Base-by-base conservation (phyloP, 352 stramenopile species). In the Phytophthora chlamydospora region DNA sequence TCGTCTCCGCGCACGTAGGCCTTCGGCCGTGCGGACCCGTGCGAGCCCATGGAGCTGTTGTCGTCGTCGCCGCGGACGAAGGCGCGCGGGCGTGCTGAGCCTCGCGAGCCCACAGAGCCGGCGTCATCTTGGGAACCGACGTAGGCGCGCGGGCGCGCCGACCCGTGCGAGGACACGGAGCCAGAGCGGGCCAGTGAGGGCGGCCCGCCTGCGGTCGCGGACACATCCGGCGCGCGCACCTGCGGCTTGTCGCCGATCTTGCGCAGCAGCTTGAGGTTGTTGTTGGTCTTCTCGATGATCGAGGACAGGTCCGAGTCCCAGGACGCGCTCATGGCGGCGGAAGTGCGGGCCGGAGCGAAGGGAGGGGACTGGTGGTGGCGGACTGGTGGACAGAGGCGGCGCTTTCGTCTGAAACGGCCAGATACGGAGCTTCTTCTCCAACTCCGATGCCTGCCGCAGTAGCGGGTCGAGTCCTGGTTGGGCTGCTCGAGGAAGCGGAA, bases 261-360 rank as follows among this genome's bases (percentile, higher is more conserved):
- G 10, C 85, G 83, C 57, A 93, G 70, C 33, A 93, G 72, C 68
- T 91, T 91, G 51, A 93, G 78, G 71, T 93, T 95, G 58, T 90
- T 86, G 65, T 92, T 94, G 52, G 85, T 94, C 71, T 94, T 92
- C 55, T 94, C 85, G 45, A 94, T 92, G 80, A 92, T 92, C 11
- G 85, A 91, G 42, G 85, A 88, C 48, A 95, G 62, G 53, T 95
- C 85, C 49, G 81, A 82, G 63, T 95, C 83, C 85, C 85, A 95
- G 32, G 89, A 83, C 56, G 86, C 69, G 63, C 79, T 91, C 80
- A 92, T 92, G 59, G 34, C 41, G 21, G 50, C 39, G 17, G 32
- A 8, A n/a, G 40, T 46, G 17, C 6, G 16, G 7, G 6, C 29
- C 24, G 24, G 24, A 29, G 29, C 14, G 12, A 16, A 27, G 50